A percentile compares a stretch with the other conserved stretches of the same genome.
These are phyloP conservation scores for Coemansia sp. DNA, from an alignment of 192 early-diverging fungal genomes.

Conservation along the genomic window DNA sequence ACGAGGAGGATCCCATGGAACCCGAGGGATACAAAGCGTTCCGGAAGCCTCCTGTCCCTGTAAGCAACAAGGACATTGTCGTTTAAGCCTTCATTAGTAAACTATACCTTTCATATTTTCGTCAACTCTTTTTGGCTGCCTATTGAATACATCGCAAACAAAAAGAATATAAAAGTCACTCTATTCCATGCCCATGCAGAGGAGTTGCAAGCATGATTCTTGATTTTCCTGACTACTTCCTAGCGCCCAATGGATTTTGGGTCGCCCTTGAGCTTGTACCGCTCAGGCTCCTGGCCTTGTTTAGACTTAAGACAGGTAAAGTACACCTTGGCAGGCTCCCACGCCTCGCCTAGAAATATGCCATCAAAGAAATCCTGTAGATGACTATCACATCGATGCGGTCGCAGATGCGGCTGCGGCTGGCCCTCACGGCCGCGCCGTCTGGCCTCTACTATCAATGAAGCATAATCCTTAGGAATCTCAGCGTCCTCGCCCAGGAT, in stretches of 20 bases:
- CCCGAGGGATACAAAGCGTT: conserved; percentile 53
- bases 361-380: conserved; percentile 50
- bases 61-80: conserved; percentile 52
- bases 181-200: neutral
- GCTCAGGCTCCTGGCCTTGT: conserved; percentile 46
- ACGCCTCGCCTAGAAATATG: conserved; percentile 34
- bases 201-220: neutral
- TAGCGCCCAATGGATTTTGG: conserved; percentile 20
- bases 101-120: conserved; percentile 4
- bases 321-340: conserved; percentile 30
- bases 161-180: neutral
- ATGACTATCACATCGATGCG: conserved; percentile 49
- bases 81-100: conserved; percentile 8
- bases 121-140: neutral
- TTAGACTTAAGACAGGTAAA: conserved; percentile 45
- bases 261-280: conserved; percentile 35
- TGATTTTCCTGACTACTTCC: neutral
- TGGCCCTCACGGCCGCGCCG: conserved; percentile 42
- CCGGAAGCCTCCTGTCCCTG: conserved; percentile 38
- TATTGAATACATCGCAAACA: neutral
- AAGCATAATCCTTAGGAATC: conserved; percentile 33
- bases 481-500: conserved; percentile 44
- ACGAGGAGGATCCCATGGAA: conserved; percentile 53
- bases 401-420: conserved; percentile 44
- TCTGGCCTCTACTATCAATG: conserved; percentile 37